Conservation (phyloP, 73 alveolate genomes). For the Paramecium tetraurelia region DNA sequence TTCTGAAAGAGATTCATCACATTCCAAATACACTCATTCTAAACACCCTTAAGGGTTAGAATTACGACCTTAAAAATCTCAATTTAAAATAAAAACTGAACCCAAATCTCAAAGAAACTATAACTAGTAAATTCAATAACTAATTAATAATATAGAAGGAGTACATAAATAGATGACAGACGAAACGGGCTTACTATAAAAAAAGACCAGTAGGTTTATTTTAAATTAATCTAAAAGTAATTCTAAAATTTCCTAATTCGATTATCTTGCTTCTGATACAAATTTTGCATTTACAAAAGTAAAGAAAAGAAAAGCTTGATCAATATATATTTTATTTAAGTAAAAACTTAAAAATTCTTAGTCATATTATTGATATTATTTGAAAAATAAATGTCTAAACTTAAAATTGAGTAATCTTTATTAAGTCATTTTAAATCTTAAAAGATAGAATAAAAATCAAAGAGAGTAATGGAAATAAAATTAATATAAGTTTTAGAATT, state of each 20-base stretch:
- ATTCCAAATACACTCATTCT: not conserved
- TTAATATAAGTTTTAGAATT: too few species aligned
- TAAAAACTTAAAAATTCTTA: not conserved
- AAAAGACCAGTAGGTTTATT: conserved; percentile 1
- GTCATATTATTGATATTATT: too few species aligned
- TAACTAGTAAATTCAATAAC: not conserved
- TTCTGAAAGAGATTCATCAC: not conserved
- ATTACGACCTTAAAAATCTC: not conserved
- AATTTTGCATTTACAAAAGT: not conserved
- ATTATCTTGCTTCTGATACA: not conserved
- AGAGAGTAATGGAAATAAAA: too few species aligned
- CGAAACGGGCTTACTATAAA: not conserved
- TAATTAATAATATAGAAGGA: not conserved
- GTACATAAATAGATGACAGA: not conserved
- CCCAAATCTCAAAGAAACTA: not conserved
- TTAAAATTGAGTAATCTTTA: too few species aligned
- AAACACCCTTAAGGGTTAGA: not conserved
- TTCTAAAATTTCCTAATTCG: not conserved
- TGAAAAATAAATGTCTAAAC: too few species aligned
- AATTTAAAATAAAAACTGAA: conserved; percentile 3
- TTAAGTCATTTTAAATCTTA: too few species aligned
- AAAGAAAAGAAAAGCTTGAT: not conserved
- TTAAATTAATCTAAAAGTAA: not conserved
- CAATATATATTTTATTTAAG: not conserved
- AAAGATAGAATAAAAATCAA: too few species aligned